A percentile compares a stretch with the other conserved stretches of the same genome.
phyloP scores from a whole-genome alignment of 1,139 yeast genomes.

The Saccharomyces pastorianus region DNA sequence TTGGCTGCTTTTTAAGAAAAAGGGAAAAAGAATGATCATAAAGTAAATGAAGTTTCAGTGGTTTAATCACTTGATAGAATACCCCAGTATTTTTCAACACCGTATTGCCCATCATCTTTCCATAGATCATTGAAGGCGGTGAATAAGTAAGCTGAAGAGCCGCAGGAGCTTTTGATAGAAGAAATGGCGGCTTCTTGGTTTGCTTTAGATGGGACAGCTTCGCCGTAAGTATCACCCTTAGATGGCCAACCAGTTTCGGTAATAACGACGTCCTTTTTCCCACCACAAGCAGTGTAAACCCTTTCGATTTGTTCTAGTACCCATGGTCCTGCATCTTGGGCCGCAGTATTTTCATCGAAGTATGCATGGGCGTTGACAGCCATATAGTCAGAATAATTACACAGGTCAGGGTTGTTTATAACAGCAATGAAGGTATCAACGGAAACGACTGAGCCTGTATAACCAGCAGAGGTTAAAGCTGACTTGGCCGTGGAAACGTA shows the following conservation, averaged over 20 bases:
- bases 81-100: conserved; percentile 73
- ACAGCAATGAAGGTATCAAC: conserved; percentile 77
- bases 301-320: conserved; percentile 55
- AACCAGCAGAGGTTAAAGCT: conserved; percentile 55
- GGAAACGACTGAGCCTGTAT: conserved; percentile 63
- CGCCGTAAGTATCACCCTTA: conserved; percentile 54
- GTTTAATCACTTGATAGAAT: conserved; percentile 26
- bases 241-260: conserved; percentile 84
- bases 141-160: conserved; percentile 52
- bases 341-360: conserved; percentile 64
- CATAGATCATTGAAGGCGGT: conserved; percentile 70
- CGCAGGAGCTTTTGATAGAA: conserved; percentile 48
- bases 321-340: conserved; percentile 66
- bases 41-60: not conserved
- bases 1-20: not conserved
- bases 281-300: conserved; percentile 59
- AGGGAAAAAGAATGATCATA: not conserved
- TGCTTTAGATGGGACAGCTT: conserved; percentile 55
- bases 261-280: conserved; percentile 48
- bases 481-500: conserved; percentile 51
- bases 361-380: conserved; percentile 78
- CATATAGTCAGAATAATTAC: conserved; percentile 64
- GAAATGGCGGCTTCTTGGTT: conserved; percentile 57
- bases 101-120: conserved; percentile 61
- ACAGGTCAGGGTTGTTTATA: conserved; percentile 59